Conservation (phyloP, 192 early-diverging fungal species). For the Linderina pennispora region DNA sequence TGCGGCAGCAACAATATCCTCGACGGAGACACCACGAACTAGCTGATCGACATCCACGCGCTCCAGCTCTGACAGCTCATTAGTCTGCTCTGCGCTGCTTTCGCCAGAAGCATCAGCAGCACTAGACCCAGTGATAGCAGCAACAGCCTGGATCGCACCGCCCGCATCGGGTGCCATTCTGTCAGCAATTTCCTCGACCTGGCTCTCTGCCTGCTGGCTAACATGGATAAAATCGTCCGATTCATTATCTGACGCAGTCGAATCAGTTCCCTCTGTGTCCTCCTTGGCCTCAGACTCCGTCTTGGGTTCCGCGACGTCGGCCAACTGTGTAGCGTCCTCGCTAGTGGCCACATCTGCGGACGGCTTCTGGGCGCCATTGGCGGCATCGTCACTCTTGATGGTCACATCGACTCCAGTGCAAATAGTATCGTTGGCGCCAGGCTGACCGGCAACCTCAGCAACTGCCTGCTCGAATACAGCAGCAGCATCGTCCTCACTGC, state of each 20-base stretch:
- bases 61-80: not conserved
- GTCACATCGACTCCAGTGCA: too few species aligned
- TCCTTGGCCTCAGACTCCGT: not conserved
- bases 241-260: slow-evolving; percentile 10
- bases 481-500: too few species aligned
- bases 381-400: too few species aligned
- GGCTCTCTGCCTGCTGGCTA: slow-evolving; percentile 8
- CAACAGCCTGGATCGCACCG: too few species aligned
- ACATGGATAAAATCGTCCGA: slow-evolving; percentile 39
- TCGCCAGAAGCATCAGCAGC: not conserved
- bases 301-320: not conserved
- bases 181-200: not conserved
- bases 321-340: not conserved
- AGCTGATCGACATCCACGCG: too few species aligned
- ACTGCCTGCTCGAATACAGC: too few species aligned
- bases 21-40: too few species aligned
- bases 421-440: too few species aligned
- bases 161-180: too few species aligned
- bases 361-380: too few species aligned
- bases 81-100: too few species aligned
- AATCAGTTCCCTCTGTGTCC: not conserved
- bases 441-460: too few species aligned
- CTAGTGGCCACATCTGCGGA: not conserved
- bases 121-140: not conserved
- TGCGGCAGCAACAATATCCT: not conserved